These are phyloP conservation scores for Yarrowia galli DNA, from an alignment of 1,139 yeast genomes.

Conservation along the genomic window DNA sequence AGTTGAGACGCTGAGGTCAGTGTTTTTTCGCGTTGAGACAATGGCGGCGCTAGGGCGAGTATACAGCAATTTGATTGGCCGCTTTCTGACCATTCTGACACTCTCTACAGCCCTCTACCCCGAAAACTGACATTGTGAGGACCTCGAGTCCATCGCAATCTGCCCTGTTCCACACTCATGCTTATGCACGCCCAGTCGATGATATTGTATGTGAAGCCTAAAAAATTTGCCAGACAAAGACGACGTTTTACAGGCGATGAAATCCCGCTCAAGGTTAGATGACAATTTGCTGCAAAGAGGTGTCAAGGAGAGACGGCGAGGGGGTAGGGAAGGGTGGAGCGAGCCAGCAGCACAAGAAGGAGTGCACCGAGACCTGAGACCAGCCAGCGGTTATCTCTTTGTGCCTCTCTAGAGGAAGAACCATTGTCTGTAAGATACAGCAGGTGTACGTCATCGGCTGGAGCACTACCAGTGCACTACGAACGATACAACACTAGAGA, in stretches of 20 bases:
- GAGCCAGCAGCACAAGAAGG: too few species aligned
- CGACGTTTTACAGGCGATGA: slow-evolving; percentile 30
- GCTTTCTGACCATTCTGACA: too few species aligned
- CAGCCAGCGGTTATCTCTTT: slow-evolving; percentile 1
- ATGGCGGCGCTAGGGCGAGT: neutral
- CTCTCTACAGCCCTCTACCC: too few species aligned
- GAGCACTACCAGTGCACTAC: too few species aligned
- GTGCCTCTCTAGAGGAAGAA: neutral
- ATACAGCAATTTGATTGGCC: too few species aligned
- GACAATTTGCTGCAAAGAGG: slow-evolving; percentile 28
- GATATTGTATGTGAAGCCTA: slow-evolving; percentile 26
- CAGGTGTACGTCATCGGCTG: too few species aligned
- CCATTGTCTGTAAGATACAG: too few species aligned
- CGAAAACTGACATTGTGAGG: too few species aligned
- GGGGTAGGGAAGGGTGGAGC: slow-evolving; percentile 14
- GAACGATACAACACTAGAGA: too few species aligned
- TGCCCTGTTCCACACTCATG: slow-evolving; percentile 35
- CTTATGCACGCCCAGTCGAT: slow-evolving; percentile 36
- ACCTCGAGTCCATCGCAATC: neutral
- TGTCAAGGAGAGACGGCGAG: slow-evolving; percentile 9
- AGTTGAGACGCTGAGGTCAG: neutral
- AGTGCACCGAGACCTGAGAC: neutral
- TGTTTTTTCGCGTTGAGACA: slow-evolving; percentile 9
- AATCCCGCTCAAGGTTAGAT: slow-evolving; percentile 38
- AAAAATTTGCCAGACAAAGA: slow-evolving; percentile 35